Evolutionary conservation across 805 yeast species (phyloP), one percentile per base, ranked within the genome.

Genomic region (Priceomyces medius): DNA sequence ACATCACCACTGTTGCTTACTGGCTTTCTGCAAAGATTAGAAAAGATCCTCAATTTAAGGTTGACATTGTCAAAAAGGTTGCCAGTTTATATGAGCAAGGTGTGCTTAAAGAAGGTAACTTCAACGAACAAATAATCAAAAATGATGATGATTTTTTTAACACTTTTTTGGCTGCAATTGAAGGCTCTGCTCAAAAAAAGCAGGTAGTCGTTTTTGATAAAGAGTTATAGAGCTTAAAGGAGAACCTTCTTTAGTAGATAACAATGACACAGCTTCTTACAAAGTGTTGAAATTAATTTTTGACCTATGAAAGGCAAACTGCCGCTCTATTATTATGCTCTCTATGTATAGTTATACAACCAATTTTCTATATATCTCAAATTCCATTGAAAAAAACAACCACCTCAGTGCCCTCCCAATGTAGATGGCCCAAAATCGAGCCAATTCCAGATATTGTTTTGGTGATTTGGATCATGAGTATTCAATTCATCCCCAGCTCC

Each of bases 31-130:
- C 54, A 13, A 63, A 61, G 41, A 51, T 52, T n/a, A 44, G 38
- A 18, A 32, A 24, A 3, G 29, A 84, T 51, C 91, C 93, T 3
- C 71, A 73, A 23, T 69, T 73, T 24, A 85, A 85, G 58, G 68
- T 71, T 31, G 66, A 68, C 3, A 76, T 83, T n/a, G 69, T 86
- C 21, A 47, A 65, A 6, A 77, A 71, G 24, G 68, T 88, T 31
- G 67, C 84, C 32, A 66, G 77, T 35, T 64, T 84, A 49, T 83
- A 82, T 61, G 68, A 80, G 39, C 55, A 66, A 2, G 85, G 83
- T n/a, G 71, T 78, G 40, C 59, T 86, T 21, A 58, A 54, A 19
- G 76, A 73, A 21, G 75, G 79, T 6, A 75, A 79, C 1, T 64
- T 59, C 40, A 62, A 66, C 20, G 73, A 77, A 35, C 54, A 61